phyloP scores from a whole-genome alignment of 352 stramenopile genomes.

The Pythium aphanidermatum region DNA sequence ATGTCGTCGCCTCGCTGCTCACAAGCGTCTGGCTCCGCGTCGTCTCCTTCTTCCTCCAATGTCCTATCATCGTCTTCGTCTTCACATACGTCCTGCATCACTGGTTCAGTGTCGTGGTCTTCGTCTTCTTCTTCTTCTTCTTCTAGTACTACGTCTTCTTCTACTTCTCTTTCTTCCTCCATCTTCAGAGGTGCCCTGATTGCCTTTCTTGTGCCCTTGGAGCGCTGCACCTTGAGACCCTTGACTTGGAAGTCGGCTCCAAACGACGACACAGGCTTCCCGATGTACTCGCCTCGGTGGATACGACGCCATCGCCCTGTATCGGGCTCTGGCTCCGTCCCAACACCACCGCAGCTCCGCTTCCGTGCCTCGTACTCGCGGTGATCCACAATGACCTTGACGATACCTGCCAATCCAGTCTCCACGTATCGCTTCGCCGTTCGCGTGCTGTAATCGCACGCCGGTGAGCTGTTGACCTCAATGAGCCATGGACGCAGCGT shows the following conservation, averaged over 20 bases:
- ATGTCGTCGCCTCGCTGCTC: background rate
- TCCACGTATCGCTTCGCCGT: slow-evolving; percentile 88
- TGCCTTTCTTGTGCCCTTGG: slow-evolving; percentile 4
- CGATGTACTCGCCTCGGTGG: slow-evolving; percentile 54
- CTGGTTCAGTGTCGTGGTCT: background rate
- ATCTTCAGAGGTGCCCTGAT: background rate
- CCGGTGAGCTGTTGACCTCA: slow-evolving; percentile 91
- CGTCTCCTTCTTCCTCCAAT: background rate
- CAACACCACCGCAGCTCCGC: slow-evolving; percentile 12
- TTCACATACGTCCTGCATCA: background rate
- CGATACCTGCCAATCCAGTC: slow-evolving; percentile 68
- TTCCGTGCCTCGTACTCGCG: slow-evolving; percentile 57
- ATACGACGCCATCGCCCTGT: slow-evolving; percentile 63
- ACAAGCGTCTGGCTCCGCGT: background rate
- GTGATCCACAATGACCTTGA: slow-evolving; percentile 88
- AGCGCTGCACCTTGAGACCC: slow-evolving; percentile 37
- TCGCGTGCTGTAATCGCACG: slow-evolving; percentile 91
- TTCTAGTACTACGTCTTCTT: too few relatives aligned
- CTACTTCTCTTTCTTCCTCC: too few relatives aligned
- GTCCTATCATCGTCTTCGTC: too few relatives aligned
- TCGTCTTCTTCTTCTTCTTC: too few relatives aligned
- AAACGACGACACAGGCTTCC: slow-evolving; percentile 57
- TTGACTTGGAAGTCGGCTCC: slow-evolving; percentile 68
- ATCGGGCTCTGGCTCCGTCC: slow-evolving; percentile 29
- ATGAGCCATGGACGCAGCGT: slow-evolving; percentile 85